Evolutionary conservation across 2,329 filamentous ascomycete genomes (phyloP).

Genomic region (Alternaria sp.): DNA sequence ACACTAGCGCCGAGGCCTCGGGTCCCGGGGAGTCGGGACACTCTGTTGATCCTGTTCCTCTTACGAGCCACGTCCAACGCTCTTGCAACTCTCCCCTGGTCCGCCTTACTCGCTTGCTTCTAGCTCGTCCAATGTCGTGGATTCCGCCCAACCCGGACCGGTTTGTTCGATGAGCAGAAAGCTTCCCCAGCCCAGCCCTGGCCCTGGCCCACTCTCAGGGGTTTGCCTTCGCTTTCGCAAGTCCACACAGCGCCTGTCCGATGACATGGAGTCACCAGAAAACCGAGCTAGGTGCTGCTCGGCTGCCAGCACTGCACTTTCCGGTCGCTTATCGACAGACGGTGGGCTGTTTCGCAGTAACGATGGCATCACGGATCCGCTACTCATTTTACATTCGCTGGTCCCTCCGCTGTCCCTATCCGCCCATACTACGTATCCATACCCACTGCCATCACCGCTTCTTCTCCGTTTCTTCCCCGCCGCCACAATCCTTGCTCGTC

Average conservation of each 20-base stretch:
- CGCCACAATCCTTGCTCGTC: conserved; percentile 47
- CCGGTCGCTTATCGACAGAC: conserved; percentile 40
- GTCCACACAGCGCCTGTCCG: conserved; percentile 32
- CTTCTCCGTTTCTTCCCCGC: conserved; percentile 52
- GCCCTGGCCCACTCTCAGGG: conserved; percentile 50
- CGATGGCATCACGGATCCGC: conserved; percentile 41
- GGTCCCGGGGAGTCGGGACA: conserved; percentile 33
- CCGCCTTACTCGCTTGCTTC: conserved; percentile 44
- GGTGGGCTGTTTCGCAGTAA: conserved; percentile 35
- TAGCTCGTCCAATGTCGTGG: conserved; percentile 49
- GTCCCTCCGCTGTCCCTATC: conserved; percentile 50
- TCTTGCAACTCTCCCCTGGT: conserved; percentile 44
- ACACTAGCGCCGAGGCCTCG: conserved; percentile 18
- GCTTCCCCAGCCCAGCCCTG: conserved; percentile 44
- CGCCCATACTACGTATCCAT: conserved; percentile 49
- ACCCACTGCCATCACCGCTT: conserved; percentile 50
- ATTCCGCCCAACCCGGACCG: conserved; percentile 45
- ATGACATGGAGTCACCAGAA: conserved; percentile 43
- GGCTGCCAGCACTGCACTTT: conserved; percentile 43
- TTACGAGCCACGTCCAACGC: conserved; percentile 48
- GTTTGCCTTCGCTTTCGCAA: conserved; percentile 28
- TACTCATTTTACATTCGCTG: conserved; percentile 44
- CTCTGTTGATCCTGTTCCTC: conserved; percentile 46
- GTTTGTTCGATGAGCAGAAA: conserved; percentile 36
- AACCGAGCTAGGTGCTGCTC: conserved; percentile 29